Conservation (phyloP, 768 basidiomycete genomes). For the Aureoboletus auriporus region DNA sequence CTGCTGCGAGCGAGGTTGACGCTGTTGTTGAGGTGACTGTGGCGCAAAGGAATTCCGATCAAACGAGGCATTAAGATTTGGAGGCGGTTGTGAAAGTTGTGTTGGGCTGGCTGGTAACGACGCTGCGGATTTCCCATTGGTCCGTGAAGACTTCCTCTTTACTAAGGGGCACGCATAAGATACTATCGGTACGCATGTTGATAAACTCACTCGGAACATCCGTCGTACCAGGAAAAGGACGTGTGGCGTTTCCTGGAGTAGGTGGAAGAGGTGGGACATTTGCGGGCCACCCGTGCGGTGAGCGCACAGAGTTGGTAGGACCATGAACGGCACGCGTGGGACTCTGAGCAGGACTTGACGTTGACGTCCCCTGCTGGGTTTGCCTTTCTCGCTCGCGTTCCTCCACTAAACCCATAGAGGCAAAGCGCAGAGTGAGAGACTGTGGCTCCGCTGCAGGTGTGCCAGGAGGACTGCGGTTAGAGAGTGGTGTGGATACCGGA, state of each 20-base stretch:
- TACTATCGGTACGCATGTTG: neutral
- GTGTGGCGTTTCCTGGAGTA: constrained; percentile 14
- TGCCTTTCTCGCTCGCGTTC: constrained; percentile 18
- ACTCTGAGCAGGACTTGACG: constrained; percentile 7
- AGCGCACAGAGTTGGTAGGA: constrained; percentile 14
- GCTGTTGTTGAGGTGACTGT: constrained; percentile 12
- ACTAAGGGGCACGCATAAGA: constrained; percentile 5
- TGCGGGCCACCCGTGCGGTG: constrained; percentile 18
- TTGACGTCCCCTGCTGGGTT: constrained; percentile 4
- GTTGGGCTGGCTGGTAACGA: constrained; percentile 24
- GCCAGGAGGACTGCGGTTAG: constrained; percentile 4
- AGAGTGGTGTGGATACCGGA: constrained; percentile 6
- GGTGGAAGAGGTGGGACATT: constrained; percentile 30
- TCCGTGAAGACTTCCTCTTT: constrained; percentile 5
- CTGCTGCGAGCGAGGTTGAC: constrained; percentile 9
- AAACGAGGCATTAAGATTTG: constrained; percentile 15
- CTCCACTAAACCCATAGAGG: constrained; percentile 22
- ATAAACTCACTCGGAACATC: constrained; percentile 13
- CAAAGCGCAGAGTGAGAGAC: constrained; percentile 33
- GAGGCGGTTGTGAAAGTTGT: constrained; percentile 15
- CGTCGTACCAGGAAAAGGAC: constrained; percentile 11
- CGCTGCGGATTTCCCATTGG: constrained; percentile 10
- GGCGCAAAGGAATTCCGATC: constrained; percentile 19
- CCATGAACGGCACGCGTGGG: constrained; percentile 5
- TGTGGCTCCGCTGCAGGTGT: constrained; percentile 12